Evolutionary conservation across 2,329 filamentous ascomycete genomes (phyloP), one percentile per base, ranked within the genome.

Genomic region (Grosmannia clavigera): DNA sequence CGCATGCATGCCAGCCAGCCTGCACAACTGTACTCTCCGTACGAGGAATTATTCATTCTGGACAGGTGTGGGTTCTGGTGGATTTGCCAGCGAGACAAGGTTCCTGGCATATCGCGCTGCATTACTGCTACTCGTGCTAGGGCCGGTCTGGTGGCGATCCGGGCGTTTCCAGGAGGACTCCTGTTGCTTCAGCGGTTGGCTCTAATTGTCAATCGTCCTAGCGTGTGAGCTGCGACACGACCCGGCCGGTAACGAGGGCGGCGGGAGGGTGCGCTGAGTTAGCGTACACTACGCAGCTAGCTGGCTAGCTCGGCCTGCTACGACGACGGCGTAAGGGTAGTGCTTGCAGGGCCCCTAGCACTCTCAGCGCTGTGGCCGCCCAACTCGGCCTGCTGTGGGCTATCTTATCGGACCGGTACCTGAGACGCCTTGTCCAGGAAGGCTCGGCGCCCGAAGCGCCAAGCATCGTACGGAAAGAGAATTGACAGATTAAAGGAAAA

Each of bases 221-320:
- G 62, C 57, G 60, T 57, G 50, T 57, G 54, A 62, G 61, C 52
- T 61, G 58, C 62, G 62, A 64, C 59, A 60, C 61, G 62, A 59
- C 59, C 62, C 62, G 62, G 48, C 61, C 61, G 62, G 62, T 61
- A 61, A 57, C 60, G 35, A 61, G 58, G 59, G 61, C 59, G 62
- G 54, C 61, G 61, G 61, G 61, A 62, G 59, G 55, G 43, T 60
- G 58, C 62, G 60, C 48, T 58, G 59, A 56, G 48, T 62, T 64
- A 62, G 62, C 57, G 62, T 57, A 59, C 43, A 31, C 58, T 61
- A 60, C 10, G 16, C 56, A 27, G 48, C 43, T 16, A 48, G 7
- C 38, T 59, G 29, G 19, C 29, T 55, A 55, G 31, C 29, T 35
- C 22, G 33, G 5, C 52, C 52, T 31, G 14, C 50, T 27, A 19